Evolutionary conservation across 2,329 filamentous ascomycete genomes (phyloP).

Genomic region (Tetracladium maxilliforme): DNA sequence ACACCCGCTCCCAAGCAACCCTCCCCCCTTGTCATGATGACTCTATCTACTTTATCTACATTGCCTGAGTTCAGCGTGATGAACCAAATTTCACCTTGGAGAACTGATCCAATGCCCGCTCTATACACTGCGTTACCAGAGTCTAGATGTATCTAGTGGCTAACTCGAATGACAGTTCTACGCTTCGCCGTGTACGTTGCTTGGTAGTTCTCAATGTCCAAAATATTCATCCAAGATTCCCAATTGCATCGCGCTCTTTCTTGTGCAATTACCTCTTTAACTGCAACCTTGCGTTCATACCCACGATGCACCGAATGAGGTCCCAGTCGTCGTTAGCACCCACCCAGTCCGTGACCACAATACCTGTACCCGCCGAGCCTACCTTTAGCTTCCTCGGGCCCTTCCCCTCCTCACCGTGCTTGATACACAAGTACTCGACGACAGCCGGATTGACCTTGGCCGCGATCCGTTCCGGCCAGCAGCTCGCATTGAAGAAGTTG

Average conservation of each 20-base stretch:
- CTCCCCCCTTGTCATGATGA: constrained; percentile 13
- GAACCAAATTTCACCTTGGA: constrained; percentile 22
- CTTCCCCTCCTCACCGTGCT: constrained; percentile 23
- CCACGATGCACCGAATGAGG: constrained; percentile 70
- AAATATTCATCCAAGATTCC: too few relatives aligned
- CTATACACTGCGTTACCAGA: too few relatives aligned
- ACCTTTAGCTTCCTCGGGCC: too few relatives aligned
- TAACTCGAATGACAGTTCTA: too few relatives aligned
- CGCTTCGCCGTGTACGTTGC: too few relatives aligned
- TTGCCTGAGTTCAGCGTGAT: constrained; percentile 16
- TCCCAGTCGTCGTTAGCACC: constrained; percentile 83
- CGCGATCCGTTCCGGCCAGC: constrained; percentile 90
- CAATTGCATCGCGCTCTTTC: too few relatives aligned
- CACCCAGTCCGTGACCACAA: constrained; percentile 91
- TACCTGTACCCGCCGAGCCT: constrained; percentile 66
- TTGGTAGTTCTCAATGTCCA: too few relatives aligned
- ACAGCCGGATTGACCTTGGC: constrained; percentile 72
- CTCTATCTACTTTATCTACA: constrained; percentile 16
- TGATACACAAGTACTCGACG: constrained; percentile 43
- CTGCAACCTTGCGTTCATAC: constrained; percentile 67
- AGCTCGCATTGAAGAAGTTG: constrained; percentile 85
- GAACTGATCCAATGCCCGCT: too few relatives aligned
- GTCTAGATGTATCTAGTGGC: too few relatives aligned
- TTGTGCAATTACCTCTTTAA: constrained; percentile 19
- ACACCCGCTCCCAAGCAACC: constrained; percentile 3